These are phyloP conservation scores for Phytophthora kernoviae DNA, from an alignment of 352 stramenopile genomes.

Conservation along the genomic window DNA sequence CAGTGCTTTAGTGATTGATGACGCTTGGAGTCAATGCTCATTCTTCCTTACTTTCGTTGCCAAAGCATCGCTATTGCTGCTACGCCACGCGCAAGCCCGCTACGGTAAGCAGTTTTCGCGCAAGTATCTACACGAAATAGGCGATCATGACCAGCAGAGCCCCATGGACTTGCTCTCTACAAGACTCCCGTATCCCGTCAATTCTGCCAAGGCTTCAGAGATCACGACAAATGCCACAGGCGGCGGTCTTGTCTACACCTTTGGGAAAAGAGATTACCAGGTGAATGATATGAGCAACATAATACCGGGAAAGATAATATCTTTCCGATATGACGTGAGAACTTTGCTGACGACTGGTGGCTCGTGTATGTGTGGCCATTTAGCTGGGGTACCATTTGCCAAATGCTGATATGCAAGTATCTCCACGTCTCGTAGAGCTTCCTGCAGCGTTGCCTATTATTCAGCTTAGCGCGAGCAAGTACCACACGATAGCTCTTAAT, in stretches of 20 bases:
- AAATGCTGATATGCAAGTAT: slow-evolving; percentile 76
- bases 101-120: slow-evolving; percentile 58
- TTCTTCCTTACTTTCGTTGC: slow-evolving; percentile 16
- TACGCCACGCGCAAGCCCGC: slow-evolving; percentile 59
- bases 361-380: slow-evolving; percentile 3
- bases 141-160: slow-evolving; percentile 59
- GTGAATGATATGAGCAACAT: slow-evolving; percentile 20
- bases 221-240: slow-evolving; percentile 5
- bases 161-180: slow-evolving; percentile 68
- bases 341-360: slow-evolving; percentile 9
- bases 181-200: slow-evolving; percentile 6
- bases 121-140: slow-evolving; percentile 53
- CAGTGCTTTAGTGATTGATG: slow-evolving; percentile 63
- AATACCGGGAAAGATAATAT: neutral
- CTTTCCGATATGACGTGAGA: neutral
- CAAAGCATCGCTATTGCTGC: slow-evolving; percentile 67
- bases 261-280: slow-evolving; percentile 87
- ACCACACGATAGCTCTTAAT: slow-evolving; percentile 79
- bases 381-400: slow-evolving; percentile 85
- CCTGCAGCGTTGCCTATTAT: slow-evolving; percentile 53
- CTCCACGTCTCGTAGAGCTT: slow-evolving; percentile 67
- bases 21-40: neutral
- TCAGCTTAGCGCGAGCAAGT: slow-evolving; percentile 79
- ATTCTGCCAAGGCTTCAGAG: slow-evolving; percentile 13
- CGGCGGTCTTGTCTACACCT: slow-evolving; percentile 76